phyloP scores from a whole-genome alignment of 345 rosid genomes.

The Euphorbia pulcherrima region DNA sequence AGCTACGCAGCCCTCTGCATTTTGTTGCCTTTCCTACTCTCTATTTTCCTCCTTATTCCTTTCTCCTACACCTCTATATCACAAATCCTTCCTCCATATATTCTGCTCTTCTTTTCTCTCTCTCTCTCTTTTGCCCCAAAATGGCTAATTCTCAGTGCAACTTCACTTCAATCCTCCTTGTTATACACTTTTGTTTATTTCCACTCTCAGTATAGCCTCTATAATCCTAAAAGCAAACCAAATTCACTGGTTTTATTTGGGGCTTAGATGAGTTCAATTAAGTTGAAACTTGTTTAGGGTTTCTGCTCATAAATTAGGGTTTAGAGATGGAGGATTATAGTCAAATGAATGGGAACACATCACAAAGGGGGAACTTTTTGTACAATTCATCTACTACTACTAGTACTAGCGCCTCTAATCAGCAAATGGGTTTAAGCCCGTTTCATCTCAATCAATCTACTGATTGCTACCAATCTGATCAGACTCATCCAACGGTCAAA shows the following conservation, averaged over 20 bases:
- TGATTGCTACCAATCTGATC: conserved; percentile 50
- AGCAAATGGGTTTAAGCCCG: conserved; percentile 34
- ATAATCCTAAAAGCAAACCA: conserved; percentile 18
- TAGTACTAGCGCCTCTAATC: conserved; percentile 34
- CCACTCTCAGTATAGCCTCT: conserved; percentile 21
- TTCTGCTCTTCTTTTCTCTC: conserved; percentile 14
- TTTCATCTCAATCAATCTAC: conserved; percentile 52
- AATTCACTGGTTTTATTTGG: neutral
- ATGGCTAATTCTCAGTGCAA: conserved; percentile 46
- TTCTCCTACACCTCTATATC: conserved; percentile 7
- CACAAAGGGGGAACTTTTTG: conserved; percentile 65
- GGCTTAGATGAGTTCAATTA: conserved; percentile 15
- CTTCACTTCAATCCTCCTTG: conserved; percentile 45
- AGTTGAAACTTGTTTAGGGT: conserved; percentile 32
- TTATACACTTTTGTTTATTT: conserved; percentile 9
- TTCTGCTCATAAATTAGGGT: conserved; percentile 39
- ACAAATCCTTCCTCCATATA: conserved; percentile 6
- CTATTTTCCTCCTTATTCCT: conserved; percentile 9
- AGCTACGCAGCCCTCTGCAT: conserved; percentile 47
- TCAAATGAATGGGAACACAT: conserved; percentile 51
- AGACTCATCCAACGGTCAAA: conserved; percentile 55
- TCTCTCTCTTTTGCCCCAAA: conserved; percentile 12
- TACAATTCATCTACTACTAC: conserved; percentile 50
- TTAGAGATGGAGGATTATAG: conserved; percentile 68
- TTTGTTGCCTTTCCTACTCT: conserved; percentile 28